Conservation (phyloP, 192 early-diverging fungal species). For the Hyaloraphidium curvatum region DNA sequence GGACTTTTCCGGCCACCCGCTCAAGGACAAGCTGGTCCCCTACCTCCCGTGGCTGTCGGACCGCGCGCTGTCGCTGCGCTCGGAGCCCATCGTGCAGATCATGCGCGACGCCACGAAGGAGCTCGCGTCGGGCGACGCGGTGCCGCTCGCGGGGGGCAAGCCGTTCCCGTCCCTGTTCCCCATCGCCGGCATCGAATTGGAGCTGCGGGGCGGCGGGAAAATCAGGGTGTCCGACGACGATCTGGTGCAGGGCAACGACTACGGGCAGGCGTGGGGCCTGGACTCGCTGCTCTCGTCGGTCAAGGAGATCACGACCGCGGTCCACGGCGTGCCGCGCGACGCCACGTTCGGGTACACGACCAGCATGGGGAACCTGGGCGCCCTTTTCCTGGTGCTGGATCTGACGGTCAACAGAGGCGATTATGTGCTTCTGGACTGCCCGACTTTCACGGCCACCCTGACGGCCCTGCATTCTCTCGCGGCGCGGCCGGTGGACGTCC, state of each 20-base stretch:
- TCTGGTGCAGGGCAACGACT: not conserved
- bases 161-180: conserved; percentile 10
- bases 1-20: no score
- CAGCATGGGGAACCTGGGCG: not conserved
- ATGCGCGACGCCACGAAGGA: conserved; percentile 1
- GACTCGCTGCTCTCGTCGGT: not conserved
- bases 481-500: conserved; percentile 18
- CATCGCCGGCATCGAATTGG: not conserved
- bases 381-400: not conserved
- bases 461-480: not conserved
- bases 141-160: conserved; percentile 7
- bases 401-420: not conserved
- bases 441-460: not conserved
- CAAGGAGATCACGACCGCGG: not conserved
- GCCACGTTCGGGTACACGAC: not conserved
- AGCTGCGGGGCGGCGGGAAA: not conserved
- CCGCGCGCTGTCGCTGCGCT: not conserved
- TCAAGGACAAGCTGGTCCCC: no score
- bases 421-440: not conserved
- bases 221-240: not conserved
- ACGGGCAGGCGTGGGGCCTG: not conserved
- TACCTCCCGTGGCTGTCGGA: no score
- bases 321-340: not conserved
- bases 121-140: conserved; percentile 7
- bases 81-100: not conserved